Evolutionary conservation across 495 filamentous ascomycete species (phyloP).

Genomic region (Penicillium riverlandense): DNA sequence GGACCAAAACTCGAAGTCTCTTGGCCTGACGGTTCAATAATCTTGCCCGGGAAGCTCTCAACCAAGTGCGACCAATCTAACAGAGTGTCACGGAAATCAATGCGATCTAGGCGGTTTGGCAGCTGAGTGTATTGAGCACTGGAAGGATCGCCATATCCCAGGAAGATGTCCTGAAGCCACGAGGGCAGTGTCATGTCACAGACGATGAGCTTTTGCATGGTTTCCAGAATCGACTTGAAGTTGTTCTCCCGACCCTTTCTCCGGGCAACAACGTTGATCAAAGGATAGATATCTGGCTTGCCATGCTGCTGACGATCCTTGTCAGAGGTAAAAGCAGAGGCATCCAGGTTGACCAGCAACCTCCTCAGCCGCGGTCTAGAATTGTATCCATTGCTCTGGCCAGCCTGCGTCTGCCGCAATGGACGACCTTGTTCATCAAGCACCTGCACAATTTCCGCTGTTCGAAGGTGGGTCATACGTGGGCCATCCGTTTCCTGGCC

Average conservation of each 20-base stretch:
- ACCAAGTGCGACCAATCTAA: slow-evolving; percentile 91
- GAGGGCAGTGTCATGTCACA: slow-evolving; percentile 80
- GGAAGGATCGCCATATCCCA: slow-evolving; percentile 90
- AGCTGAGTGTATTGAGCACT: slow-evolving; percentile 80
- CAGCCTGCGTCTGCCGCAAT: slow-evolving; percentile 52
- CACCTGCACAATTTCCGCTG: slow-evolving; percentile 81
- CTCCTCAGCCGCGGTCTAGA: slow-evolving; percentile 52
- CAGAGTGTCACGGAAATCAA: slow-evolving; percentile 93
- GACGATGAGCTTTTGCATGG: slow-evolving; percentile 77
- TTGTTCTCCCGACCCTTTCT: slow-evolving; percentile 90
- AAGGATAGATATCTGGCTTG: slow-evolving; percentile 72
- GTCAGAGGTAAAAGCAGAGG: slow-evolving; percentile 72
- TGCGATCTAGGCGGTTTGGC: slow-evolving; percentile 62
- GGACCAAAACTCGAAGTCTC: slow-evolving; percentile 70
- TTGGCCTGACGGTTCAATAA: slow-evolving; percentile 66
- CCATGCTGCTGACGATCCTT: slow-evolving; percentile 54
- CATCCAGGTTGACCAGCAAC: slow-evolving; percentile 76
- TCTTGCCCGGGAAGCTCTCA: slow-evolving; percentile 78
- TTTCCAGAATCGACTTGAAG: slow-evolving; percentile 89
- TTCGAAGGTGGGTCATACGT: slow-evolving; percentile 64
- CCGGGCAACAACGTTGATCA: slow-evolving; percentile 80
- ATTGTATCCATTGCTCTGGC: slow-evolving; percentile 44
- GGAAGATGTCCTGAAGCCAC: slow-evolving; percentile 95
- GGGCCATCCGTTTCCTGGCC: slow-evolving; percentile 48
- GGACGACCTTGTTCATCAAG: slow-evolving; percentile 80